Evolutionary conservation across 192 early-diverging fungal genomes (phyloP).

Genomic region (Entomortierella lignicola): DNA sequence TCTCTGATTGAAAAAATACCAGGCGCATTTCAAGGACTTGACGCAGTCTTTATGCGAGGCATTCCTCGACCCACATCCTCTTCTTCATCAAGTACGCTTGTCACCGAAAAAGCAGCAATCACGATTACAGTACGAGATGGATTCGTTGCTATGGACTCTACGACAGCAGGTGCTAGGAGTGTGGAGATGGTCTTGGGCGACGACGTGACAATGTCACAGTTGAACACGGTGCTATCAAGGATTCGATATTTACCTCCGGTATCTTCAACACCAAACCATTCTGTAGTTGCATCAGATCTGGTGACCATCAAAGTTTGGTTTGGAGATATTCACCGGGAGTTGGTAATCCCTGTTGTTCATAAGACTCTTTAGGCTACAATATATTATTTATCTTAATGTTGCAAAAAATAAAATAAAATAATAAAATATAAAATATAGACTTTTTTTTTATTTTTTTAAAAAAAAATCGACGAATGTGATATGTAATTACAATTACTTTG

Average conservation of each 20-base stretch:
- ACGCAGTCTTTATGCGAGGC: constrained; percentile 63
- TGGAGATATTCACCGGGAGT: constrained; percentile 29
- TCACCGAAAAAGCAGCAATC: constrained; percentile 28
- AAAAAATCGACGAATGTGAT: background rate
- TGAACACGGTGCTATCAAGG: constrained; percentile 42
- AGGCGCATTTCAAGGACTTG: constrained; percentile 61
- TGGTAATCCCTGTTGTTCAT: constrained; percentile 42
- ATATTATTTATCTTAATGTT: too few relatives aligned
- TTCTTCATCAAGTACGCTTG: background rate
- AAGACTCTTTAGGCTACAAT: too few relatives aligned
- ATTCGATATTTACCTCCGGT: constrained; percentile 41
- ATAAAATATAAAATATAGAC: too few relatives aligned
- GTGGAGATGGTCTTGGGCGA: constrained; percentile 42
- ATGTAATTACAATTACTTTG: too few relatives aligned
- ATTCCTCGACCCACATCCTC: constrained; percentile 4
- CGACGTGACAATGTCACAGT: constrained; percentile 39
- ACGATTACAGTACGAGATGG: constrained; percentile 16
- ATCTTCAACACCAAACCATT: background rate
- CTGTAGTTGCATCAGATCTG: constrained; percentile 13
- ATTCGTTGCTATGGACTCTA: constrained; percentile 19
- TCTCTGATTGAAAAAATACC: constrained; percentile 34
- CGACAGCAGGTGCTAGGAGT: constrained; percentile 13
- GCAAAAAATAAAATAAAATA: too few relatives aligned
- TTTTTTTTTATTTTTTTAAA: background rate
- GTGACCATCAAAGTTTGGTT: constrained; percentile 34